Conservation (phyloP, 1,284 basidiomycete genomes). For the Ceraceosorus guamensis region DNA sequence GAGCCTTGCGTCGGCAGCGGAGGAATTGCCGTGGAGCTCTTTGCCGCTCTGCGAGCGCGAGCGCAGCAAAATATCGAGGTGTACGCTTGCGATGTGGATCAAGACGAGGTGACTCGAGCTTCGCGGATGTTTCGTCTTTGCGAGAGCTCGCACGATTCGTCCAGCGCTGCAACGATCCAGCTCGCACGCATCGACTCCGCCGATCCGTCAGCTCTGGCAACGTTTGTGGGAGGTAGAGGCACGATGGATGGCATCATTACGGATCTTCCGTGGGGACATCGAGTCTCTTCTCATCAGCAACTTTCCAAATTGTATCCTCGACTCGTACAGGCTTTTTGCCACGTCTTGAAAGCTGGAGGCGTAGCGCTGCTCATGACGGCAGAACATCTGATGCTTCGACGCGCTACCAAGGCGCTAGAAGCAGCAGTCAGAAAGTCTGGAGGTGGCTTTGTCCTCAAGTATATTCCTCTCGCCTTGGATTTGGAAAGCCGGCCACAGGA, state of each 20-base stretch:
- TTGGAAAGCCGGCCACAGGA: too few relatives aligned
- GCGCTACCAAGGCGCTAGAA: too few relatives aligned
- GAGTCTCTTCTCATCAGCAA: neutral
- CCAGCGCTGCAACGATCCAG: neutral
- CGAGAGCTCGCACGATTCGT: neutral
- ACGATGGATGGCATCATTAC: conserved; percentile 4
- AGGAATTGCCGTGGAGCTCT: conserved; percentile 10
- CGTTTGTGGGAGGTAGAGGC: neutral
- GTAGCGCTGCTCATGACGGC: conserved; percentile 9
- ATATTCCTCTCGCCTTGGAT: too few relatives aligned
- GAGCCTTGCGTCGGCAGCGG: conserved; percentile 14
- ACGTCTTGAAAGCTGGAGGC: conserved; percentile 5
- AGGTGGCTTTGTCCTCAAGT: too few relatives aligned
- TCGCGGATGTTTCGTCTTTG: neutral
- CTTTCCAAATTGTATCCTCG: conserved; percentile 3
- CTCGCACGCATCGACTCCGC: neutral
- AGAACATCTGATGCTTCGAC: conserved; percentile 5
- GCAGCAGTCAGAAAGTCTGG: too few relatives aligned
- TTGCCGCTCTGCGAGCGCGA: neutral
- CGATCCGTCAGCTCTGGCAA: neutral
- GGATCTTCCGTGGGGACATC: conserved; percentile 14
- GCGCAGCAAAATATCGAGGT: neutral
- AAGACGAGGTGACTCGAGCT: neutral
- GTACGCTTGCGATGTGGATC: conserved; percentile 10
- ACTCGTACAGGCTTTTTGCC: conserved; percentile 3